phyloP scores from a whole-genome alignment of 2,329 filamentous ascomycete species.

The Blastomyces gilchristii region DNA sequence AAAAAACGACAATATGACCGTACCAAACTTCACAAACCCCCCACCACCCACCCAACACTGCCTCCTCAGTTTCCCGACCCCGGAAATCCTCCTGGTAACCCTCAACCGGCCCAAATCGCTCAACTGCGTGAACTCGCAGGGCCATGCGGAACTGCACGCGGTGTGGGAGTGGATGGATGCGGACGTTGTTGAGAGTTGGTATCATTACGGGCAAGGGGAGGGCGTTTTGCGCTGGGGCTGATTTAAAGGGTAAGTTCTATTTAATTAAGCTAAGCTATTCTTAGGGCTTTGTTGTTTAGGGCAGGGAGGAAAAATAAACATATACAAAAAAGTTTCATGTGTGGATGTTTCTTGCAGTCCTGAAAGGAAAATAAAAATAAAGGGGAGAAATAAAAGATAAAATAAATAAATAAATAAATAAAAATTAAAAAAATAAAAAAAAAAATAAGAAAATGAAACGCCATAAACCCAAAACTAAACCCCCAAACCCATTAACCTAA shows the following conservation, averaged over 20 bases:
- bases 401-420: neutral
- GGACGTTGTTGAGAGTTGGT: conserved; percentile 32
- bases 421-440: neutral
- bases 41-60: conserved; percentile 26
- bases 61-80: conserved; percentile 34
- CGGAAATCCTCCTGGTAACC: conserved; percentile 40
- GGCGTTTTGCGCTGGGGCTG: conserved; percentile 38
- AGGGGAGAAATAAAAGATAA: neutral
- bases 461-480: neutral
- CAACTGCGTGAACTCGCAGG: conserved; percentile 37
- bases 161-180: conserved; percentile 39
- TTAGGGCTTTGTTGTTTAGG: no score
- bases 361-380: no score
- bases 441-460: neutral
- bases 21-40: conserved; percentile 14
- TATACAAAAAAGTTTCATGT: no score
- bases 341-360: no score
- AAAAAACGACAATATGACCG: neutral
- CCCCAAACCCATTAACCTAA: neutral
- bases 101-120: conserved; percentile 35
- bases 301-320: neutral
- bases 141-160: conserved; percentile 33
- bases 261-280: no score
- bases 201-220: conserved; percentile 34
- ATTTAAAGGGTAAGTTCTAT: conserved; percentile 30